Evolutionary conservation across 164 flowering plant species (phyloP).

Genomic region (Amborella trichopoda): DNA sequence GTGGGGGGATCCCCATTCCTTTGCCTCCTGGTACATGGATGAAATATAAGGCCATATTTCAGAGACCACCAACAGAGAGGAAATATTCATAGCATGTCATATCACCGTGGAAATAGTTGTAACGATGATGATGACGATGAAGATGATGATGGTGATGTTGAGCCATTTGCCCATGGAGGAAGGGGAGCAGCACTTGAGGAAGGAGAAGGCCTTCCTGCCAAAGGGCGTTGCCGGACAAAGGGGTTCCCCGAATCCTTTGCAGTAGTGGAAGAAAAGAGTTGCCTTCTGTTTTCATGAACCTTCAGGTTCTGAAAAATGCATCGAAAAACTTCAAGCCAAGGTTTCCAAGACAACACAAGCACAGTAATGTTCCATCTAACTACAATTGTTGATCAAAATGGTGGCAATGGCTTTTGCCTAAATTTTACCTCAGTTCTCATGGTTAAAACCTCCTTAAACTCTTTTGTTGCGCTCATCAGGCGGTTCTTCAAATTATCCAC

Average conservation of each 20-base stretch:
- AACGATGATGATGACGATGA: constrained; percentile 50
- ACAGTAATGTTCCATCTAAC: too few relatives aligned
- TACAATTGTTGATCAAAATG: neutral
- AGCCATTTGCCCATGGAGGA: constrained; percentile 81
- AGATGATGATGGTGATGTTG: constrained; percentile 29
- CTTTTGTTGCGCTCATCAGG: constrained; percentile 88
- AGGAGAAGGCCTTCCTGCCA: constrained; percentile 48
- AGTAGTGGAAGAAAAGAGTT: constrained; percentile 65
- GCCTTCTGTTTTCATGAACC: constrained; percentile 88
- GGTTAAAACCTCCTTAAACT: constrained; percentile 97
- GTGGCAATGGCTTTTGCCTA: too few relatives aligned
- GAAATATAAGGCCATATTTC: neutral
- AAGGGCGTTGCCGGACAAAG: constrained; percentile 89
- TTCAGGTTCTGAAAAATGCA: constrained; percentile 52
- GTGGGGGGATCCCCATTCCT: constrained; percentile 40
- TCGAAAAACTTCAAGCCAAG: constrained; percentile 5
- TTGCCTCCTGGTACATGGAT: constrained; percentile 39
- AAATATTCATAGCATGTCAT: neutral
- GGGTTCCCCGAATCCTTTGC: constrained; percentile 80
- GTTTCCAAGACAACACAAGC: neutral
- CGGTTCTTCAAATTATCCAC: constrained; percentile 90
- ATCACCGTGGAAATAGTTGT: constrained; percentile 18
- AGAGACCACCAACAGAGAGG: neutral
- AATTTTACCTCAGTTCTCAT: constrained; percentile 78
- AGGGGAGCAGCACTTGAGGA: constrained; percentile 41